Conservation (phyloP, 2,329 filamentous ascomycete species). For the Calonectria crousiana region DNA sequence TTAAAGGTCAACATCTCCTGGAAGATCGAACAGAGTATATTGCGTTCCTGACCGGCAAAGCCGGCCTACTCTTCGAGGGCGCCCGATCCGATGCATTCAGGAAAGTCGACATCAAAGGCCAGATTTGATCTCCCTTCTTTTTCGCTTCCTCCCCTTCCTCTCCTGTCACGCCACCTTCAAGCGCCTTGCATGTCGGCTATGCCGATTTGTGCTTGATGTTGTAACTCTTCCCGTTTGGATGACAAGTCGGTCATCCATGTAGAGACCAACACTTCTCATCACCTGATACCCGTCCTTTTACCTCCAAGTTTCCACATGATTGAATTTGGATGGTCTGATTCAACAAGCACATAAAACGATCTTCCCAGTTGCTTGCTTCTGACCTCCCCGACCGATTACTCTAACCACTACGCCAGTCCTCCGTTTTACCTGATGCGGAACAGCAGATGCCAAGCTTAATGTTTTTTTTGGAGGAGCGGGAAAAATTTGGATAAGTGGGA, state of each 20-base stretch:
- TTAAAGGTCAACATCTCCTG: slow-evolving; percentile 81
- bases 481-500: slow-evolving; percentile 36
- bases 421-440: slow-evolving; percentile 13
- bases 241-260: slow-evolving; percentile 36
- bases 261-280: slow-evolving; percentile 37
- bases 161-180: slow-evolving; percentile 17
- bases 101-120: slow-evolving; percentile 96
- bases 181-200: slow-evolving; percentile 25
- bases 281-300: slow-evolving; percentile 41
- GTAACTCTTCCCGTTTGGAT: slow-evolving; percentile 35
- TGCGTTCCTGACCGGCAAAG: slow-evolving; percentile 80
- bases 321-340: slow-evolving; percentile 21
- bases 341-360: slow-evolving; percentile 5
- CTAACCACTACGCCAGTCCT: slow-evolving; percentile 36
- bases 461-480: slow-evolving; percentile 19
- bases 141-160: slow-evolving; percentile 14
- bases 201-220: slow-evolving; percentile 34
- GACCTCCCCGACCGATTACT: slow-evolving; percentile 38
- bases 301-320: slow-evolving; percentile 31
- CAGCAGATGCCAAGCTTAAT: slow-evolving; percentile 24
- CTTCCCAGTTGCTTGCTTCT: slow-evolving; percentile 20
- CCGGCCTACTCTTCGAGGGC: slow-evolving; percentile 77
- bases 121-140: slow-evolving; percentile 73
- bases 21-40: slow-evolving; percentile 82
- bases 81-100: slow-evolving; percentile 81